Conservation (phyloP, 2,329 filamentous ascomycete genomes). For the Aspergillus sp. region DNA sequence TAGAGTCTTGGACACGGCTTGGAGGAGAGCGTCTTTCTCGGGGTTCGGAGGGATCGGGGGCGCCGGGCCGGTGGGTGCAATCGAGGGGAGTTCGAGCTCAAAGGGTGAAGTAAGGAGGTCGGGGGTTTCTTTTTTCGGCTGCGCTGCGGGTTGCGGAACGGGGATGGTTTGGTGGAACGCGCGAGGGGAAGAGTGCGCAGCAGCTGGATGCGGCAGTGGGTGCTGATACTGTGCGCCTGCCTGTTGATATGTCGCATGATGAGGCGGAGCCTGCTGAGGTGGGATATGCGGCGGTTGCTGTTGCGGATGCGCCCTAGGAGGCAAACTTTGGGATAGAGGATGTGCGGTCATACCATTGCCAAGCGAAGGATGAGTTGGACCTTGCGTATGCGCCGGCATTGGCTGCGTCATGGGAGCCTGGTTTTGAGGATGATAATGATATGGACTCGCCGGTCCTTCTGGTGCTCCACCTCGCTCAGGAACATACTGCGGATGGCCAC, state of each 20-base stretch:
- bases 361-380: conserved; percentile 14
- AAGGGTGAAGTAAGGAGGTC: conserved; percentile 66
- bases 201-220: conserved; percentile 7
- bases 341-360: conserved; percentile 12
- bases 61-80: conserved; percentile 50
- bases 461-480: conserved; percentile 30
- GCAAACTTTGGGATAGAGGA: conserved; percentile 4
- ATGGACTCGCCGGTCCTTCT: conserved; percentile 4
- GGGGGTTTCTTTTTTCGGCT: conserved; percentile 39
- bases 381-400: conserved; percentile 17
- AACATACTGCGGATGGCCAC: conserved; percentile 24
- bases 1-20: conserved; percentile 71
- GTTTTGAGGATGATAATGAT: conserved; percentile 15
- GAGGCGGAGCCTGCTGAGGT: conserved; percentile 24
- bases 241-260: conserved; percentile 25
- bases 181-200: conserved; percentile 18
- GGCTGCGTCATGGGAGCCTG: conserved; percentile 15
- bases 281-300: conserved; percentile 18
- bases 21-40: conserved; percentile 84
- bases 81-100: conserved; percentile 56
- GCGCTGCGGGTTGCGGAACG: conserved; percentile 17
- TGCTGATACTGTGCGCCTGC: conserved; percentile 34
- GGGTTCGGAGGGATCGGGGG: conserved; percentile 94
- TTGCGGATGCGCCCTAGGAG: conserved; percentile 12
- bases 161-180: conserved; percentile 24